A percentile compares a stretch with the other conserved stretches of the same genome.
phyloP scores from a whole-genome alignment of 108 stramenopile species.

The Pseudonitzschia multiseries region DNA sequence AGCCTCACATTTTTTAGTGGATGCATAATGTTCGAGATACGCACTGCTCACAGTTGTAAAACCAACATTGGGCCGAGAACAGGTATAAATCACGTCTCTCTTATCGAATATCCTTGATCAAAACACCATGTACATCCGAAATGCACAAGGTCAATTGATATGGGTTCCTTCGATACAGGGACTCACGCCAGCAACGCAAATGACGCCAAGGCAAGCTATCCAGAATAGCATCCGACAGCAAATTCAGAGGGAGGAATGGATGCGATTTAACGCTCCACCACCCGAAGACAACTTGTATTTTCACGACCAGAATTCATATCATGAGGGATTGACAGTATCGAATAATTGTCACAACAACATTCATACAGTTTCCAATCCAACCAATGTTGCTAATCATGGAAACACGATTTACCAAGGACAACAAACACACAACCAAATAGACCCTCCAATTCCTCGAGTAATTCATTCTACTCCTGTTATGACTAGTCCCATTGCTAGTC shows the following conservation, averaged over 20 bases:
- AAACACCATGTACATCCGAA: constrained; percentile 11
- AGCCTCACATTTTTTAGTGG: not conserved
- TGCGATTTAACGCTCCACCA: constrained; percentile 5
- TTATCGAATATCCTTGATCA: not conserved
- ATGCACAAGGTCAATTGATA: constrained; percentile 17
- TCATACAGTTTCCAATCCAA: not conserved
- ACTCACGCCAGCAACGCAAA: not conserved
- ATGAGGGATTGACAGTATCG: not conserved
- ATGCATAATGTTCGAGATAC: too few relatives aligned
- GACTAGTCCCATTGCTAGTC: not conserved
- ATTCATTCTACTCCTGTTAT: not conserved
- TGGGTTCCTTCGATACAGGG: not conserved
- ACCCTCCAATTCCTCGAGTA: constrained; percentile 7
- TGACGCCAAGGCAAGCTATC: not conserved
- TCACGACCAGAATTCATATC: not conserved
- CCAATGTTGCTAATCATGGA: not conserved
- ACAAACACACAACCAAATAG: not conserved
- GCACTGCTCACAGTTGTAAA: not conserved
- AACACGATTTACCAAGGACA: not conserved
- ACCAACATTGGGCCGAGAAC: not conserved
- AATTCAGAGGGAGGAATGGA: constrained; percentile 13
- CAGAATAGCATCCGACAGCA: not conserved
- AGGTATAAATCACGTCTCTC: not conserved
- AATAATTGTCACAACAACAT: too few relatives aligned
- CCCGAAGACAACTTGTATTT: constrained; percentile 1